Evolutionary conservation across 257 asterid genomes (phyloP).

Genomic region (Solanum bulbocastanum): DNA sequence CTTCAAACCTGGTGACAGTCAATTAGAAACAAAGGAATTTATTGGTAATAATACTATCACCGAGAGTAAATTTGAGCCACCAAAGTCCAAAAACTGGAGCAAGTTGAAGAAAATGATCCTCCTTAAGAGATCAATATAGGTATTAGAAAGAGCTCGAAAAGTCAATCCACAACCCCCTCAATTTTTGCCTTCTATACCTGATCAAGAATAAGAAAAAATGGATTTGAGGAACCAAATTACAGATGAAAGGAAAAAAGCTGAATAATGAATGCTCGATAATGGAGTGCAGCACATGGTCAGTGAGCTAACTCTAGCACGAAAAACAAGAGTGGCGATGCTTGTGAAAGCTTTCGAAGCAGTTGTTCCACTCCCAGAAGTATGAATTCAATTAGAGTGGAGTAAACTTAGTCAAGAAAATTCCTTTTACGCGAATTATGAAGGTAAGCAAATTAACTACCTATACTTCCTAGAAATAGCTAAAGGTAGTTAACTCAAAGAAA

Average conservation of each 20-base stretch:
- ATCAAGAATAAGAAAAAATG: constrained; percentile 31
- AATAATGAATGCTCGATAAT: constrained; percentile 96
- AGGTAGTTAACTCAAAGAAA: neutral
- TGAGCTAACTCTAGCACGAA: constrained; percentile 62
- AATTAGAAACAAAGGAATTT: neutral
- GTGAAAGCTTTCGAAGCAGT: constrained; percentile 97
- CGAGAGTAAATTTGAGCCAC: constrained; percentile 9
- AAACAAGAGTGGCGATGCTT: constrained; percentile 81
- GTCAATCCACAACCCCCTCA: constrained; percentile 12
- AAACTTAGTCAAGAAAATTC: neutral
- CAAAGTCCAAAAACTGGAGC: constrained; percentile 62
- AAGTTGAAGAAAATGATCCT: constrained; percentile 65
- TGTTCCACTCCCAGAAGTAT: constrained; percentile 71
- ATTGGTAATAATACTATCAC: neutral
- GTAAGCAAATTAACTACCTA: neutral
- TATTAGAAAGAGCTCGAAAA: constrained; percentile 59
- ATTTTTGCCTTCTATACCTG: constrained; percentile 11
- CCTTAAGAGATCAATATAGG: constrained; percentile 64
- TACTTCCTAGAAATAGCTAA: neutral
- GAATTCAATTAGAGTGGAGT: neutral
- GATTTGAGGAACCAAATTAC: constrained; percentile 58
- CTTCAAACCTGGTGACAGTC: neutral
- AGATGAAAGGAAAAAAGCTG: constrained; percentile 75
- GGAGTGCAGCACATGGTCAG: constrained; percentile 75
- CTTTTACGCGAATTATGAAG: neutral